Conservation (phyloP, 2,329 filamentous ascomycete species). For the Coniochaeta prunicola region DNA sequence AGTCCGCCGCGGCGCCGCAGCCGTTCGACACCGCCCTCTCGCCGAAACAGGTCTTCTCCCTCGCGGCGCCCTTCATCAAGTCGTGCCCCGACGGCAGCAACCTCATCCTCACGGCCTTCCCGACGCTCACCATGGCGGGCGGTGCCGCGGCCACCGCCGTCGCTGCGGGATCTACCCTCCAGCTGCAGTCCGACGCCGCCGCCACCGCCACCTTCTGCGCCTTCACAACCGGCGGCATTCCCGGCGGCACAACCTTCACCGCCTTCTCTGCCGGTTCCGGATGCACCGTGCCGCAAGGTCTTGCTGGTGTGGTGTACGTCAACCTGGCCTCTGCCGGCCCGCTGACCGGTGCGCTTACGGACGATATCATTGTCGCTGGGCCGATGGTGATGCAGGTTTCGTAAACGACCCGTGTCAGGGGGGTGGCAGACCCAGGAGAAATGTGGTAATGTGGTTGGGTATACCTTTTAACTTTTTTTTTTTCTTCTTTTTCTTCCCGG, state of each 20-base stretch:
- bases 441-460: not conserved
- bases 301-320: constrained; percentile 60
- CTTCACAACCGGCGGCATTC: constrained; percentile 54
- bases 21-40: constrained; percentile 65
- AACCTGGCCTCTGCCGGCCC: constrained; percentile 52
- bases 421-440: not conserved
- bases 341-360: constrained; percentile 43
- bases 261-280: constrained; percentile 43
- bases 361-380: constrained; percentile 60
- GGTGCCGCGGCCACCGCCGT: constrained; percentile 31
- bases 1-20: constrained; percentile 54
- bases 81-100: constrained; percentile 61
- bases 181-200: constrained; percentile 43
- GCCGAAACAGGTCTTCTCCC: constrained; percentile 63
- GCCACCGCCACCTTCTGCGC: constrained; percentile 52
- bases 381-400: constrained; percentile 51
- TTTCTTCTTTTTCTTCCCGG: not conserved
- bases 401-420: constrained; percentile 19
- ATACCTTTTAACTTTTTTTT: constrained; percentile 4
- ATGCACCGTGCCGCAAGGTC: constrained; percentile 54
- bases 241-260: constrained; percentile 54
- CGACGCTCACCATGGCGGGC: constrained; percentile 44
- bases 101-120: constrained; percentile 57
- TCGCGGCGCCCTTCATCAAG: constrained; percentile 65
- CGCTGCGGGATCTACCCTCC: constrained; percentile 31